Conservation (phyloP, 2,329 filamentous ascomycete genomes). For the Colletotrichum tropicicola region DNA sequence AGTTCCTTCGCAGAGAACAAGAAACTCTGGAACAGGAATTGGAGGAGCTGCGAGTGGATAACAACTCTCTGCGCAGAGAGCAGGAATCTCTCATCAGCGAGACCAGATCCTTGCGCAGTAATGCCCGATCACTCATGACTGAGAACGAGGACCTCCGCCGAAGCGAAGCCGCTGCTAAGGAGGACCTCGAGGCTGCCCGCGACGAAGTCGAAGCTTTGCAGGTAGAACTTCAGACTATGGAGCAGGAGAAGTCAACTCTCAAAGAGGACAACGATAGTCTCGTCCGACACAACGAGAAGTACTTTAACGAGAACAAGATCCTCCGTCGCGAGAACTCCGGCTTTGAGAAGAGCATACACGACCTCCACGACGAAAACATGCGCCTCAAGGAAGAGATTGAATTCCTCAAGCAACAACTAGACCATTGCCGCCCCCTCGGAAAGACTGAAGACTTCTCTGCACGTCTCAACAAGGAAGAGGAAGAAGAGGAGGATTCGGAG, state of each 20-base stretch:
- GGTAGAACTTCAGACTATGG: constrained; percentile 47
- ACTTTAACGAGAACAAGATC: constrained; percentile 62
- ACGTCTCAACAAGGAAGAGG: constrained; percentile 39
- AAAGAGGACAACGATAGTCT: constrained; percentile 61
- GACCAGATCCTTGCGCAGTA: constrained; percentile 53
- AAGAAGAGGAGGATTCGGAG: constrained; percentile 34
- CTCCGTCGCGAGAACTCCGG: constrained; percentile 56
- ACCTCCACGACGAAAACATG: constrained; percentile 55
- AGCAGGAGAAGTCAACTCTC: constrained; percentile 55
- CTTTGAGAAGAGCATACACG: constrained; percentile 55
- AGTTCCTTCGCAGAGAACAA: constrained; percentile 45
- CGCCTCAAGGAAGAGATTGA: constrained; percentile 58
- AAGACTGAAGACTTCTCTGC: constrained; percentile 46
- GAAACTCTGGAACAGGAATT: constrained; percentile 48
- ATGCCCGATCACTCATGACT: constrained; percentile 49
- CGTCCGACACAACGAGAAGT: constrained; percentile 63
- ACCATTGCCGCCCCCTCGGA: constrained; percentile 48
- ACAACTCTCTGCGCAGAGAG: constrained; percentile 50
- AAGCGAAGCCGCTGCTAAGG: constrained; percentile 48
- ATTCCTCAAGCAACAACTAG: constrained; percentile 53
- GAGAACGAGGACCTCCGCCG: constrained; percentile 56
- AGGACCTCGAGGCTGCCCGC: constrained; percentile 50
- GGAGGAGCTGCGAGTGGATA: constrained; percentile 51
- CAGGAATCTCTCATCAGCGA: constrained; percentile 53
- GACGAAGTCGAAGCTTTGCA: constrained; percentile 51